Evolutionary conservation across 306 rosid species (phyloP), one percentile per base, ranked within the genome.

Genomic region (Glycine latifolia): DNA sequence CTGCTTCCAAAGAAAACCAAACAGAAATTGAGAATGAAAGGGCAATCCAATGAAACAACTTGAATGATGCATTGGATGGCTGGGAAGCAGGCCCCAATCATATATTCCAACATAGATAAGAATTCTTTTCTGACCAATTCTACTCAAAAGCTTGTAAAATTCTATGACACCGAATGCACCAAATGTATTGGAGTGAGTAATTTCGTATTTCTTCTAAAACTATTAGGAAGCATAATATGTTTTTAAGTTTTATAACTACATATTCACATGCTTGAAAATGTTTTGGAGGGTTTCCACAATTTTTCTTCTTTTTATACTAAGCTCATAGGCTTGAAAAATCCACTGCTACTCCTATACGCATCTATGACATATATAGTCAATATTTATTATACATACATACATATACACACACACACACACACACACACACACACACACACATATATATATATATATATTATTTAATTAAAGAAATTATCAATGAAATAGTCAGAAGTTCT

Each of bases 11-110:
- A 26, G 49, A 56, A 79, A 55, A 68, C 39, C 41, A 79, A 69
- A 68, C 13, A 14, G 41, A 69, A 68, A 68, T 26, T 49, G 43
- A 15, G 43, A 59, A 70, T 47, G 71, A 79, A 79, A 79, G 71
- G 55, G 35, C 68, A 13, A 56, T 44, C 17, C 53, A 20, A 67
- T 55, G 47, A 78, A 52, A 69, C 17, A 55, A 11, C 26, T 49
- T 50, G 46, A 70, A 71, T 11, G 13, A 71, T 11, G 13, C 46
- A 31, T 7, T 13, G 16, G 76, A 71, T 8, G 37, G 16, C 10
- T 31, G 20, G 20, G 46, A 71, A 71, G 17, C 26, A 50, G 14
- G 11, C 61, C 12, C 6, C 46, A 50, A 31, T 12, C 75, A 49
- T 71, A 12, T 13, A 26, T 47, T 20, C 46, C 12, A 71, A 31